phyloP scores from a whole-genome alignment of 495 filamentous ascomycete genomes.

The Xylaria nigripes region DNA sequence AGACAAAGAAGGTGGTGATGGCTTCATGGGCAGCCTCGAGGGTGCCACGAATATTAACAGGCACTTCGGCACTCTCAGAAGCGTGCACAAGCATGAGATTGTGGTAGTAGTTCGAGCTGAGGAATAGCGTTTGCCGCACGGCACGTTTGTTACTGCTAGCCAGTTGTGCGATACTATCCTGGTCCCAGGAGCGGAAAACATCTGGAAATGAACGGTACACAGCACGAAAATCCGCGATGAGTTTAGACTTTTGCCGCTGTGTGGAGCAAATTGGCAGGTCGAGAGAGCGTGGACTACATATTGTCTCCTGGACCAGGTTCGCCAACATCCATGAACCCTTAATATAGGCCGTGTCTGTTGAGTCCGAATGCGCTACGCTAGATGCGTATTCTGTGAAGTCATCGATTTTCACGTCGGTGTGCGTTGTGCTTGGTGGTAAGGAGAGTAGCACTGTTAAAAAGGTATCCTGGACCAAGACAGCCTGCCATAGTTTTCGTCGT shows the following conservation, averaged over 20 bases:
- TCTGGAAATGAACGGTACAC: constrained; percentile 57
- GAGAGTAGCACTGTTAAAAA: constrained; percentile 69
- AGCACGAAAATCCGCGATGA: constrained; percentile 52
- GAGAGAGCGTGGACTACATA: constrained; percentile 59
- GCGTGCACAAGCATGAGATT: constrained; percentile 63
- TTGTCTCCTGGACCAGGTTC: constrained; percentile 59
- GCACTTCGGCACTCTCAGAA: constrained; percentile 49
- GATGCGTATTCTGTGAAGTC: constrained; percentile 47
- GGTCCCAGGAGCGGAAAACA: constrained; percentile 53
- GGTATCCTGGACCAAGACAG: constrained; percentile 65
- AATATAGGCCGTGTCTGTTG: constrained; percentile 57
- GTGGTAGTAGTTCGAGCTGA: constrained; percentile 65
- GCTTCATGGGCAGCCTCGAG: constrained; percentile 61
- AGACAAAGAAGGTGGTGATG: constrained; percentile 55
- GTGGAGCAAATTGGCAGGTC: constrained; percentile 54
- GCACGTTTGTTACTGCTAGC: constrained; percentile 47
- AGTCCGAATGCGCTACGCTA: constrained; percentile 41
- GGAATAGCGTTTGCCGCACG: constrained; percentile 59
- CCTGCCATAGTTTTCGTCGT: constrained; percentile 65
- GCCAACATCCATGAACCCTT: constrained; percentile 65
- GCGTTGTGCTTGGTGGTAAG: constrained; percentile 60
- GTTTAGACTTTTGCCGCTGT: constrained; percentile 48
- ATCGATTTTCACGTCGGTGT: constrained; percentile 61
- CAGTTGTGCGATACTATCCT: constrained; percentile 41
- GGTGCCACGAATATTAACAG: constrained; percentile 55